Evolutionary conservation across 306 rosid genomes (phyloP).

Genomic region (Quercus mongolica): DNA sequence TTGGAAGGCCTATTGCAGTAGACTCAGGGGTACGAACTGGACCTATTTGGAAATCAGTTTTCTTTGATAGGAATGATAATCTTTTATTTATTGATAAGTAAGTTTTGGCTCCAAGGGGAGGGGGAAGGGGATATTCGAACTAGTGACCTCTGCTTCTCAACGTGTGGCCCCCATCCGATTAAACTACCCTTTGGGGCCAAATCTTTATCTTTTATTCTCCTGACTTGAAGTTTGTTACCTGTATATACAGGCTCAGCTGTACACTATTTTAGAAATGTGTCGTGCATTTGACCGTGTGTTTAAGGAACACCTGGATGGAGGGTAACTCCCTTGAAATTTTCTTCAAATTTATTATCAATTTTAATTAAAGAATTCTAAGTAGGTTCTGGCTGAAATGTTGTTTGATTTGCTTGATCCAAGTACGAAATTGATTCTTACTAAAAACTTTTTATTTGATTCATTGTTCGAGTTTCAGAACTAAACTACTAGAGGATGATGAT

Average conservation of each 20-base stretch:
- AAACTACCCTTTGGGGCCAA: neutral
- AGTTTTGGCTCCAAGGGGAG: too few relatives aligned
- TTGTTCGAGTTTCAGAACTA: neutral
- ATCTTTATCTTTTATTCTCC: conserved; percentile 11
- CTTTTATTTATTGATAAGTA: neutral
- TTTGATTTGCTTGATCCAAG: neutral
- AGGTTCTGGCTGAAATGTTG: neutral
- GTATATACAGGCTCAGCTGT: conserved; percentile 80
- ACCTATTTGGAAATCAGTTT: conserved; percentile 14
- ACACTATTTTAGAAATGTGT: conserved; percentile 92
- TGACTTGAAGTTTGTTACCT: neutral
- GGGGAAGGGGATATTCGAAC: too few relatives aligned
- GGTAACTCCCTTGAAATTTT: conserved; percentile 49
- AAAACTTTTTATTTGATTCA: neutral
- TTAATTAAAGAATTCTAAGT: neutral
- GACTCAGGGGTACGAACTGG: conserved; percentile 83
- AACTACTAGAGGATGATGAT: too few relatives aligned
- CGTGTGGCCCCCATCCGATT: too few relatives aligned
- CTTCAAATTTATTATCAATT: conserved; percentile 3
- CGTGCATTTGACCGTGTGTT: conserved; percentile 99
- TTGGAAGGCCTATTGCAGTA: conserved; percentile 92
- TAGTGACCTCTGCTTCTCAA: too few relatives aligned
- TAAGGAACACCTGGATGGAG: conserved; percentile 97
- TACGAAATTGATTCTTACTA: neutral
- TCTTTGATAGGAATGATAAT: neutral